Evolutionary conservation across 2,329 filamentous ascomycete genomes (phyloP).

Genomic region (Aspergillus amoenus): DNA sequence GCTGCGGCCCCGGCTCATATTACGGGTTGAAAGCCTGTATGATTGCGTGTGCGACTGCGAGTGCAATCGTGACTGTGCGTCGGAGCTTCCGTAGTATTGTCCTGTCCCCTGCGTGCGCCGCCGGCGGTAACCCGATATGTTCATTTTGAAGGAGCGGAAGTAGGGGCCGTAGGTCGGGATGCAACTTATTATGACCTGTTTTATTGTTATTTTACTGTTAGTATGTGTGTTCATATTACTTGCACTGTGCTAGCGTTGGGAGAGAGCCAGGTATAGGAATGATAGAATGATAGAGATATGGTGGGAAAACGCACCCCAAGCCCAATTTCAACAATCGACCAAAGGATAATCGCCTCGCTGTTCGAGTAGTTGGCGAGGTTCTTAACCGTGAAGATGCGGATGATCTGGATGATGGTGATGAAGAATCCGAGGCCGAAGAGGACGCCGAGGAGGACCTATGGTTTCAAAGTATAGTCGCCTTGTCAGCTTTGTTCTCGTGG

Average conservation of each 20-base stretch:
- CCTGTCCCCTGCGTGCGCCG: conserved; percentile 2
- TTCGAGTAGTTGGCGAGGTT: conserved; percentile 48
- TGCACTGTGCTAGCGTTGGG: too few species aligned
- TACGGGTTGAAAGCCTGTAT: not conserved
- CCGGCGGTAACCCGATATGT: conserved; percentile 18
- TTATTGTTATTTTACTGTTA: too few species aligned
- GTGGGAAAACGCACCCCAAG: conserved; percentile 33
- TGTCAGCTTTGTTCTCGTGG: too few species aligned
- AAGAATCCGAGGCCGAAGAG: conserved; percentile 54
- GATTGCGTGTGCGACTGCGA: not conserved
- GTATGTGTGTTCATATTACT: too few species aligned
- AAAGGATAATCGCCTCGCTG: conserved; percentile 44
- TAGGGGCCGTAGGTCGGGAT: conserved; percentile 48
- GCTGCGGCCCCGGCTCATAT: not conserved
- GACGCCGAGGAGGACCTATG: conserved; percentile 39
- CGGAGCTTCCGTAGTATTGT: not conserved
- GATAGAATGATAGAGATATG: too few species aligned
- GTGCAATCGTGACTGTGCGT: too few species aligned
- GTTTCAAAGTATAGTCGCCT: conserved; percentile 5
- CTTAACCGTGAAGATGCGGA: conserved; percentile 52
- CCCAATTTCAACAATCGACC: conserved; percentile 49
- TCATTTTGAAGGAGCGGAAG: conserved; percentile 26
- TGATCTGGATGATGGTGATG: conserved; percentile 52
- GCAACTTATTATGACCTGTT: conserved; percentile 41
- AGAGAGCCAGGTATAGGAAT: too few species aligned